Evolutionary conservation across 257 asterid genomes (phyloP), one percentile per base, ranked within the genome.

Genomic region (Prunella vulgaris): DNA sequence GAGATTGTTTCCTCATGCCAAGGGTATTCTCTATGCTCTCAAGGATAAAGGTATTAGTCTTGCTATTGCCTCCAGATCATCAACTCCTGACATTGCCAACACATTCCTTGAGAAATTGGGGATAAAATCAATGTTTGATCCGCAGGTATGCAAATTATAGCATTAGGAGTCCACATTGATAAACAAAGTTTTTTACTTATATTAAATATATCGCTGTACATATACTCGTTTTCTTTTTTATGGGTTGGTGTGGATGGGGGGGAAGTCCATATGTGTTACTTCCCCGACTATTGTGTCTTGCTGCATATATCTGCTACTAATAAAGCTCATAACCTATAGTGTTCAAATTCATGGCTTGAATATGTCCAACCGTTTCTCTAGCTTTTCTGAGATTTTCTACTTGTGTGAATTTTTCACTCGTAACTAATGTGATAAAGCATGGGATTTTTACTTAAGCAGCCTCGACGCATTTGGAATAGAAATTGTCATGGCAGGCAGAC

Each of bases 61-160:
- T 60, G 92, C 89, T 21, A 81, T 86, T 48, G 92, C 92, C 70
- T 86, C 92, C 10, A 81, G 92, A 74, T 86, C 92, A 12, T 89
- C 92, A 17, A 81, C 98, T 66, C 90, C 98, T 5, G 98, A 92
- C 74, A 81, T 85, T 52, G 98, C 98, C 0, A 80, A 82, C 62
- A 66, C 96, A 2, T 92, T 90, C 75, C 83, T 90, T 69, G 82
- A 90, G 6, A 90, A 88, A 79, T 71, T 92, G 84, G 91, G 82
- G 70, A 81, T 92, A 17, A 85, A 87, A 78, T 81, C 98, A 40
- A 75, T 84, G 88, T 92, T 92, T 71, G 96, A 81, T 30, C 90
- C 96, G 60, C 89, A 85, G 96, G 98, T 92, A 76, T 65, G 72
- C 61, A 33, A 24, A 64, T 15, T 44, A 22, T 12, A 15, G 42